Evolutionary conservation across 768 basidiomycete species (phyloP).

Genomic region (Pleurotus pulmonarius): DNA sequence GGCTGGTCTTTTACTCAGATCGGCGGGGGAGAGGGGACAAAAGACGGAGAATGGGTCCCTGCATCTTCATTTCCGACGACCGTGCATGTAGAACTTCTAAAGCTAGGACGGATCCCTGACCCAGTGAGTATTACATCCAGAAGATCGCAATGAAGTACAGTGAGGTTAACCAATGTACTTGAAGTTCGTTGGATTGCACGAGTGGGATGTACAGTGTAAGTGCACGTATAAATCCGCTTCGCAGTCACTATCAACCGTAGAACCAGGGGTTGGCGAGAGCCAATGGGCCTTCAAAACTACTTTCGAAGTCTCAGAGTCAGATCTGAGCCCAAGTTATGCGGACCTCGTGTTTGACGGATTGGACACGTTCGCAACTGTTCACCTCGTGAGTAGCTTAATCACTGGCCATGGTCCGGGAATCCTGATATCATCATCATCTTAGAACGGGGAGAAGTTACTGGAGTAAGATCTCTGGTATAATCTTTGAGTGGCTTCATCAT

Average conservation of each 20-base stretch:
- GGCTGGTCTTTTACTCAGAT: slow-evolving; percentile 71
- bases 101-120: slow-evolving; percentile 71
- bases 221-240: not conserved
- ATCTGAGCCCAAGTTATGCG: slow-evolving; percentile 42
- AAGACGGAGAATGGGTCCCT: slow-evolving; percentile 63
- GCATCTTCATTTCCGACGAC: slow-evolving; percentile 74
- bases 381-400: slow-evolving; percentile 45
- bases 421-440: not conserved
- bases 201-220: slow-evolving; percentile 91
- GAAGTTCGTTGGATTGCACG: slow-evolving; percentile 73
- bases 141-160: not conserved
- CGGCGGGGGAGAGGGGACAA: slow-evolving; percentile 54
- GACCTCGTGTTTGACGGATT: slow-evolving; percentile 90
- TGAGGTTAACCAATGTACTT: not conserved
- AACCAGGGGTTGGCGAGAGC: slow-evolving; percentile 81
- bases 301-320: slow-evolving; percentile 48
- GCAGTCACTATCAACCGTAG: no score
- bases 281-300: slow-evolving; percentile 79
- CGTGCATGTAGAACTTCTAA: slow-evolving; percentile 83
- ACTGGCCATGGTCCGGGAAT: not conserved
- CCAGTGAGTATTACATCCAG: slow-evolving; percentile 49
- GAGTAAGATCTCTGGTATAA: slow-evolving; percentile 35
- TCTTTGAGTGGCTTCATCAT: slow-evolving; percentile 1
- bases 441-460: slow-evolving; percentile 76
- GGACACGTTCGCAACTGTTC: slow-evolving; percentile 81